Evolutionary conservation across 108 stramenopile genomes (phyloP).

Genomic region (Licmophora abbreviata): DNA sequence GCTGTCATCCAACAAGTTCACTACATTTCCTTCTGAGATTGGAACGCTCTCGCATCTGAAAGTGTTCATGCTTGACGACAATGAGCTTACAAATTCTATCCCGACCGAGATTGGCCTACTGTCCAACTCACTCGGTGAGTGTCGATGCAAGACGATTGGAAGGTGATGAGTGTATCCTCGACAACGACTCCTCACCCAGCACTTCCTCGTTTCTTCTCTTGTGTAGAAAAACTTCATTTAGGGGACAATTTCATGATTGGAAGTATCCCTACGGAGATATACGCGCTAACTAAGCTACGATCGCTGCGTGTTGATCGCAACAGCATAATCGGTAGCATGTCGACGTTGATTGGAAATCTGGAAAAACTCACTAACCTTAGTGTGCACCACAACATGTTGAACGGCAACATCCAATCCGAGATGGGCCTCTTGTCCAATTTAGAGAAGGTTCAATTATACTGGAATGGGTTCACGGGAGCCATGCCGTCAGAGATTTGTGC

Average conservation of each 20-base stretch:
- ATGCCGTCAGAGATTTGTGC: constrained; percentile 7
- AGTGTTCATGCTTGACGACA: neutral
- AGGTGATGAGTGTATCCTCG: too few relatives aligned
- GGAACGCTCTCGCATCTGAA: neutral
- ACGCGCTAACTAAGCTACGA: neutral
- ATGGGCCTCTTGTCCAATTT: constrained; percentile 7
- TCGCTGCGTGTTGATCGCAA: neutral
- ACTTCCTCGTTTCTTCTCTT: too few relatives aligned
- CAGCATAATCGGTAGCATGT: constrained; percentile 11
- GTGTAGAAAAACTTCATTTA: neutral
- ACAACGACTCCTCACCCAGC: too few relatives aligned
- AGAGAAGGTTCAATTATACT: neutral
- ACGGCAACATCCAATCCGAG: neutral
- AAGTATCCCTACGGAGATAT: neutral
- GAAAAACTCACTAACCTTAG: neutral
- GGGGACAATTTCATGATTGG: constrained; percentile 1
- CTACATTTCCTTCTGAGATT: too few relatives aligned
- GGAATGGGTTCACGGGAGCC: constrained; percentile 5
- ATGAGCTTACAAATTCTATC: neutral
- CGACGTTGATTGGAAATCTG: constrained; percentile 22
- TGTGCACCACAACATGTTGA: constrained; percentile 7
- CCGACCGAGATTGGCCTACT: constrained; percentile 1
- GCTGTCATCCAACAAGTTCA: too few relatives aligned
- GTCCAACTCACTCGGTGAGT: too few relatives aligned
- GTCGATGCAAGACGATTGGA: too few relatives aligned